Percentiles rank a stretch among this genome's conserved stretches.
phyloP scores from a whole-genome alignment of 371 early-diverging fungal genomes.

The Rhizopus stolonifer region DNA sequence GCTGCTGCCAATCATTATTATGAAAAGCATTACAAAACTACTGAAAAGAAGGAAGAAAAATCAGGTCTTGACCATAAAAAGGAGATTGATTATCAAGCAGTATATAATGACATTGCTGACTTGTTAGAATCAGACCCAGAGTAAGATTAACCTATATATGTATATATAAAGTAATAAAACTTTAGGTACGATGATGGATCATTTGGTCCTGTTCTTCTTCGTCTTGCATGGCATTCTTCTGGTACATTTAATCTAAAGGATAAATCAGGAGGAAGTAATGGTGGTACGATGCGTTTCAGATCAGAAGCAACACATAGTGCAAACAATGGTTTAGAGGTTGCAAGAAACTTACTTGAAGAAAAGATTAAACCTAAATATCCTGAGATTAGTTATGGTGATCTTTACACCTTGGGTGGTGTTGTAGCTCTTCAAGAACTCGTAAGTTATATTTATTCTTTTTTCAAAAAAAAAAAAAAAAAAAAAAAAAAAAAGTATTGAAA shows the following conservation, averaged over 20 bases:
- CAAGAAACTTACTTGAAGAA: conserved; percentile 69
- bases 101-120: conserved; percentile 27
- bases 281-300: conserved; percentile 73
- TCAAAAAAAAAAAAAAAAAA: too few relatives aligned
- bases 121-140: conserved; percentile 17
- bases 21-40: conserved; percentile 2
- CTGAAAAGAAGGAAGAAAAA: conserved; percentile 1
- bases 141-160: conserved; percentile 7
- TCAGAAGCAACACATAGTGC: conserved; percentile 71
- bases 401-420: conserved; percentile 69
- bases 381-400: conserved; percentile 73
- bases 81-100: conserved; percentile 24
- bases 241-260: conserved; percentile 74
- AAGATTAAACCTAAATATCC: conserved; percentile 69
- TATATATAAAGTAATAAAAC: too few relatives aligned
- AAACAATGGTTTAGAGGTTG: conserved; percentile 77
- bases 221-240: conserved; percentile 82
- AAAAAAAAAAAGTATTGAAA: too few relatives aligned
- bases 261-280: conserved; percentile 75
- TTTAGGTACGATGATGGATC: conserved; percentile 27
- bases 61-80: not conserved
- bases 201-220: conserved; percentile 43
- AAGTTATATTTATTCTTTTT: conserved; percentile 6
- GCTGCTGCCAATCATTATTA: conserved; percentile 20
- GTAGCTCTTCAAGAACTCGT: conserved; percentile 25